phyloP scores from a whole-genome alignment of 768 basidiomycete species.

The Trametes cingulata region DNA sequence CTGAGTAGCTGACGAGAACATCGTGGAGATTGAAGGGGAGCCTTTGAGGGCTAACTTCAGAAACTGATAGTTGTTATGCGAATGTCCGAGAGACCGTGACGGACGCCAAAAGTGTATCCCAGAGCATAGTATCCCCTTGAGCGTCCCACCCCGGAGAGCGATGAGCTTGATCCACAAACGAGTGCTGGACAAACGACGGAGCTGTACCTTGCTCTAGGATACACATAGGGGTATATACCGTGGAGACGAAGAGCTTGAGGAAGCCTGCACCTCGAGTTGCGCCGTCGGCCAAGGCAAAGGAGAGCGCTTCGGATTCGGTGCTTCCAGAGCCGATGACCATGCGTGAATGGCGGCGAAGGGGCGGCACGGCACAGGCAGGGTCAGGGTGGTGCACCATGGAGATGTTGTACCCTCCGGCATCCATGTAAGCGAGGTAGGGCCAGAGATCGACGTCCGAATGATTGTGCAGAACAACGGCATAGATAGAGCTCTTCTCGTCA shows the following conservation, averaged over 20 bases:
- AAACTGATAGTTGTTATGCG: not conserved
- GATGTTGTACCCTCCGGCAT: conserved; percentile 54
- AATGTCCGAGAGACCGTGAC: conserved; percentile 29
- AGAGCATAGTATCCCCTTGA: conserved; percentile 24
- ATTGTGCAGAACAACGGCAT: conserved; percentile 52
- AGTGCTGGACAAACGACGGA: not conserved
- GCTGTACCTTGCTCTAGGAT: conserved; percentile 48
- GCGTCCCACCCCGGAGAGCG: not conserved
- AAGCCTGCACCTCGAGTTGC: conserved; percentile 48
- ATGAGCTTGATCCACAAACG: not conserved
- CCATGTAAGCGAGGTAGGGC: conserved; percentile 66
- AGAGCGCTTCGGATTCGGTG: conserved; percentile 48
- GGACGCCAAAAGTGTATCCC: conserved; percentile 35
- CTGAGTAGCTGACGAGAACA: too few relatives aligned
- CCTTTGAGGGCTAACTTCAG: too few relatives aligned
- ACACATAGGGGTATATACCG: conserved; percentile 48
- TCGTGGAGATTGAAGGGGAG: too few relatives aligned
- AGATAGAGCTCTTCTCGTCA: conserved; percentile 43
- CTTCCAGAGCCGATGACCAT: conserved; percentile 43
- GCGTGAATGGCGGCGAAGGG: conserved; percentile 46
- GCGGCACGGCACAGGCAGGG: conserved; percentile 37
- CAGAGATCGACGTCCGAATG: conserved; percentile 53
- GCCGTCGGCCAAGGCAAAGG: conserved; percentile 42
- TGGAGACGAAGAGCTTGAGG: conserved; percentile 60
- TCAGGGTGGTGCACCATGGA: conserved; percentile 57